phyloP scores from a whole-genome alignment of 345 rosid genomes.

The Pelargonium nanum region DNA sequence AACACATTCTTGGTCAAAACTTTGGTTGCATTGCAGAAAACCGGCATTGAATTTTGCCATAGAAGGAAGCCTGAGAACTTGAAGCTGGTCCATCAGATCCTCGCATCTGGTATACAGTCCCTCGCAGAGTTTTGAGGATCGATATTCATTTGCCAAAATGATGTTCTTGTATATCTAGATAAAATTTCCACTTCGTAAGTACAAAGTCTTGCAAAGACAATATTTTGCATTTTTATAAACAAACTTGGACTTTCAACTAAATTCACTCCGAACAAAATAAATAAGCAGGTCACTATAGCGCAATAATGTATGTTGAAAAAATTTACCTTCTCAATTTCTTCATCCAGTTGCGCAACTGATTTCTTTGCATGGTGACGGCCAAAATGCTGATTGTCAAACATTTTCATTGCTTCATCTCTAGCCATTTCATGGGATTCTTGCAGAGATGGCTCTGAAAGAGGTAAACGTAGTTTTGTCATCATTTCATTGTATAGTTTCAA shows the following conservation, averaged over 20 bases:
- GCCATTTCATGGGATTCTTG: constrained; percentile 56
- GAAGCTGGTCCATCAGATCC: constrained; percentile 97
- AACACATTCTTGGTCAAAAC: constrained; percentile 68
- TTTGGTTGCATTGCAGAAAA: constrained; percentile 79
- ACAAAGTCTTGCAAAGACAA: constrained; percentile 2
- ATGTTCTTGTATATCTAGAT: constrained; percentile 59
- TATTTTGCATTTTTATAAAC: too few relatives aligned
- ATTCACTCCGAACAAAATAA: too few relatives aligned
- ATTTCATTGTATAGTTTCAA: constrained; percentile 62
- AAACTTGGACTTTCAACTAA: too few relatives aligned
- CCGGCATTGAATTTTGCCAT: constrained; percentile 99
- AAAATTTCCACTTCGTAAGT: constrained; percentile 15
- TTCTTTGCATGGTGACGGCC: constrained; percentile 89
- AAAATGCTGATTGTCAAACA: constrained; percentile 86
- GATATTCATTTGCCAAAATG: constrained; percentile 64
- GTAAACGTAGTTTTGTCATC: constrained; percentile 55
- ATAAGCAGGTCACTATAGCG: background rate
- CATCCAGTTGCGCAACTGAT: constrained; percentile 68
- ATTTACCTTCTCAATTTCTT: constrained; percentile 71
- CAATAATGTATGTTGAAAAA: constrained; percentile 1
- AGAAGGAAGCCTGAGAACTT: constrained; percentile 92
- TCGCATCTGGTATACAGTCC: constrained; percentile 67
- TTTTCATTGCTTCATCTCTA: constrained; percentile 44
- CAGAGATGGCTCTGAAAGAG: constrained; percentile 54
- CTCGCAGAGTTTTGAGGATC: constrained; percentile 86